A percentile compares a stretch with the other conserved stretches of the same genome.
These are phyloP conservation scores for Gossypium turneri DNA, from an alignment of 345 rosid species.

Conservation along the genomic window DNA sequence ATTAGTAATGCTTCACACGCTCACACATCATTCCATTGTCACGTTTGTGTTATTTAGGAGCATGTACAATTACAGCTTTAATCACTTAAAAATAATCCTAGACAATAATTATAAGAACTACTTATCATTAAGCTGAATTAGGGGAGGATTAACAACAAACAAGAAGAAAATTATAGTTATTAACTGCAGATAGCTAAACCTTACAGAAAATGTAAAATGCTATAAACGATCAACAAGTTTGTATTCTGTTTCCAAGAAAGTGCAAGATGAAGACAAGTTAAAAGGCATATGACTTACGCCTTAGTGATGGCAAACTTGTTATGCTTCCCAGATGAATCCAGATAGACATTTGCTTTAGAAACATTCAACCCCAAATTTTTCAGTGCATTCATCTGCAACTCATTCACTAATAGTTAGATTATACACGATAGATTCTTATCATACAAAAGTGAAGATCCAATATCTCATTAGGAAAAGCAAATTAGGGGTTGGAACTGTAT, in stretches of 20 bases:
- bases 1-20: no score
- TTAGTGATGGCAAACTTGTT: slow-evolving; percentile 78
- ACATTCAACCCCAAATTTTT: slow-evolving; percentile 94
- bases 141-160: background rate
- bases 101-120: background rate
- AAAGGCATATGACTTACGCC: slow-evolving; percentile 49
- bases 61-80: background rate
- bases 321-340: slow-evolving; percentile 95
- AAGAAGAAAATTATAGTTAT: background rate
- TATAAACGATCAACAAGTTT: background rate
- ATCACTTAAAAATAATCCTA: background rate
- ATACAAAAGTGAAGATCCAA: background rate
- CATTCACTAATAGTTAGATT: slow-evolving; percentile 18
- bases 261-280: background rate
- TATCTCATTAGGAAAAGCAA: background rate
- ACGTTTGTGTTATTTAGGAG: background rate
- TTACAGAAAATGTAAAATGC: background rate
- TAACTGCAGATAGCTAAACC: slow-evolving; percentile 35
- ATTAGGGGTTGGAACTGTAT: slow-evolving; percentile 62
- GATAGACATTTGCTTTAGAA: slow-evolving; percentile 79
- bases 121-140: background rate
- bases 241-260: background rate
- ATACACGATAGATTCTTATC: slow-evolving; percentile 7
- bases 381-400: slow-evolving; percentile 78
- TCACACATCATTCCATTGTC: background rate